Evolutionary conservation across 1,284 basidiomycete species (phyloP).

Genomic region (Phlebopus sp.): DNA sequence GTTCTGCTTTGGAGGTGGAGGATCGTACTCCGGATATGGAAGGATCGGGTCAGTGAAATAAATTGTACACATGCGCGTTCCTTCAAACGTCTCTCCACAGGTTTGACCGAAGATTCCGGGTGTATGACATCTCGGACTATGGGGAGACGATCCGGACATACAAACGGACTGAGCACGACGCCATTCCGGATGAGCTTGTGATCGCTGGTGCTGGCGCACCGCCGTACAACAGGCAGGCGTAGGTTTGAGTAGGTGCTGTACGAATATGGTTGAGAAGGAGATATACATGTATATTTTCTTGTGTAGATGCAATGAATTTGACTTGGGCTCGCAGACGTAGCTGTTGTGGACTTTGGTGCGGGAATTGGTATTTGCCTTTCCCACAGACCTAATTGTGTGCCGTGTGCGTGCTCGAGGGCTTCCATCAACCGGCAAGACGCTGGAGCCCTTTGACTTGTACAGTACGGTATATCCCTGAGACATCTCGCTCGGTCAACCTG

Average conservation of each 20-base stretch:
- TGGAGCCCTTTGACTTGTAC: not conserved
- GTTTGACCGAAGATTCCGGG: conserved; percentile 86
- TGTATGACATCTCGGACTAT: conserved; percentile 82
- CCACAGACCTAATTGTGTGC: not conserved
- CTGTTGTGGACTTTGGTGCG: too few relatives aligned
- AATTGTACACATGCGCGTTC: not conserved
- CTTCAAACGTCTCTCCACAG: conserved; percentile 32
- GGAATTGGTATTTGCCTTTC: not conserved
- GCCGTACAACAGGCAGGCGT: conserved; percentile 22
- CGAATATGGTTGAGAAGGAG: not conserved
- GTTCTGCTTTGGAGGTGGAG: conserved; percentile 94
- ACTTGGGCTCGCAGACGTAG: too few relatives aligned
- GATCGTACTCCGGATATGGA: conserved; percentile 86
- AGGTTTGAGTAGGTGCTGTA: not conserved
- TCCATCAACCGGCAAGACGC: not conserved
- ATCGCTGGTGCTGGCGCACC: conserved; percentile 54
- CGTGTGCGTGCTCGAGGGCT: not conserved
- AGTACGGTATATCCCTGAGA: conserved; percentile 1
- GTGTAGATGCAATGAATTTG: not conserved
- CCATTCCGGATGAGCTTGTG: conserved; percentile 64
- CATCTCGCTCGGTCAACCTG: not conserved
- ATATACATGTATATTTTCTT: not conserved
- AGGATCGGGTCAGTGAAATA: conserved; percentile 55
- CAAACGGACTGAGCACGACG: conserved; percentile 79
- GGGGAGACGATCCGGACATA: conserved; percentile 89